phyloP scores from a whole-genome alignment of 306 rosid genomes.

The Quercus glauca region DNA sequence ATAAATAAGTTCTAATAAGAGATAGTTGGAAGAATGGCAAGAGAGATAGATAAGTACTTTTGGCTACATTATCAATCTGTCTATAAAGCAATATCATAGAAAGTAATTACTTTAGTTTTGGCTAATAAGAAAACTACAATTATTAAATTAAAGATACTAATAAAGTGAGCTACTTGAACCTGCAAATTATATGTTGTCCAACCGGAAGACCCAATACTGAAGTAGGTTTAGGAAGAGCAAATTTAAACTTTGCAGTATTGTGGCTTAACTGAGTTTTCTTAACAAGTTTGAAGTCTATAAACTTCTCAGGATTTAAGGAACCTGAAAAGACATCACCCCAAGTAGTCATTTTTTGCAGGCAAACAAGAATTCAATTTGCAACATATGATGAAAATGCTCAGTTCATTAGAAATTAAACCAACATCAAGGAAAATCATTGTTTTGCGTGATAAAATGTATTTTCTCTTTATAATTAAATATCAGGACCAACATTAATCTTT shows the following conservation, averaged over 20 bases:
- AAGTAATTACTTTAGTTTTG: no score
- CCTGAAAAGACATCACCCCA: conserved; percentile 24
- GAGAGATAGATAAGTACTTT: no score
- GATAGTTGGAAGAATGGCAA: no score
- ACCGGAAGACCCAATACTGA: conserved; percentile 80
- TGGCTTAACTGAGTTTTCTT: conserved; percentile 59
- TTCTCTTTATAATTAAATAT: neutral
- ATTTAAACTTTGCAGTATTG: conserved; percentile 55
- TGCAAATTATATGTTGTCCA: conserved; percentile 66
- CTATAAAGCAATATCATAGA: no score
- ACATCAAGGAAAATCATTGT: neutral
- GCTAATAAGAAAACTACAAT: neutral
- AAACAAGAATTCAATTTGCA: neutral
- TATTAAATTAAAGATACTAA: neutral
- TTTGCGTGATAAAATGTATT: neutral
- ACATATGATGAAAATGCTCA: neutral
- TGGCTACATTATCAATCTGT: no score
- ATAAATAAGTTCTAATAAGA: no score
- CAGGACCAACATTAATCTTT: neutral
- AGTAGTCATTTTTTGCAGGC: neutral
- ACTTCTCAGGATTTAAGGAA: conserved; percentile 55
- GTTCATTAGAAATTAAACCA: neutral
- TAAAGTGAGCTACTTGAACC: conserved; percentile 28
- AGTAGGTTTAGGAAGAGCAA: conserved; percentile 57
- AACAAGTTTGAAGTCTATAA: conserved; percentile 58